Evolutionary conservation across 495 filamentous ascomycete species (phyloP), one percentile per base, ranked within the genome.

Genomic region (Chaetomium cochliodes): DNA sequence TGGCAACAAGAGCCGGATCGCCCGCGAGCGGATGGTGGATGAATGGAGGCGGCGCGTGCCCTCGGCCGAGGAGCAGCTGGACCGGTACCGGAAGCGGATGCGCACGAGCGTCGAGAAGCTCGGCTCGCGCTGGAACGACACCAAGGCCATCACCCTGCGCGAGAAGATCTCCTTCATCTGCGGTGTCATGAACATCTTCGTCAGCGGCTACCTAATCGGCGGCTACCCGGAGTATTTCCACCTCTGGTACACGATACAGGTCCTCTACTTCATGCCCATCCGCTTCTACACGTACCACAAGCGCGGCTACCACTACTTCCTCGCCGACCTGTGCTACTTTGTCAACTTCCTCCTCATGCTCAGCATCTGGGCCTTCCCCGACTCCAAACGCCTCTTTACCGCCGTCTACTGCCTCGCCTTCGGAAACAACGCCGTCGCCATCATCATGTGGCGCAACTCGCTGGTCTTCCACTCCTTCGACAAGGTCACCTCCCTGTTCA

Each of bases 401-500:
- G 88, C 91, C 67, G 90, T 92, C 15, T 98, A 90, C 75, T 98
- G 94, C 69, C 81, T 98, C 60, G 90, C 92, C 20, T 93, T 89
- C 64, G 94, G 94, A 60, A 98, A 98, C 77, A 98, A 98, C 73
- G 94, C 94, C 54, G 87, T 96, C 56, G 94, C 94, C 20, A 98
- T 98, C 75, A 96, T 94, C 65, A 97, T 98, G 93, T 98, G 94
- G 94, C 87, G 94, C 62, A 98, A 98, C 74, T 96, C 92, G 23
- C 84, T 98, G 77, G 94, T 98, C 44, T 98, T 98, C 79, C 94
- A 98, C 77, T 93, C 90, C 64, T 86, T 98, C 76, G 94, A 98
- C 79, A 98, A 98, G 76, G 80, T 96, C 59, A 93, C 92, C 42
- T 93, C 90, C 80, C 89, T 98, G 30, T 98, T 98, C 79, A 97